These are phyloP conservation scores for Podaxis carcinomalis DNA, from an alignment of 768 basidiomycete species.

Conservation along the genomic window DNA sequence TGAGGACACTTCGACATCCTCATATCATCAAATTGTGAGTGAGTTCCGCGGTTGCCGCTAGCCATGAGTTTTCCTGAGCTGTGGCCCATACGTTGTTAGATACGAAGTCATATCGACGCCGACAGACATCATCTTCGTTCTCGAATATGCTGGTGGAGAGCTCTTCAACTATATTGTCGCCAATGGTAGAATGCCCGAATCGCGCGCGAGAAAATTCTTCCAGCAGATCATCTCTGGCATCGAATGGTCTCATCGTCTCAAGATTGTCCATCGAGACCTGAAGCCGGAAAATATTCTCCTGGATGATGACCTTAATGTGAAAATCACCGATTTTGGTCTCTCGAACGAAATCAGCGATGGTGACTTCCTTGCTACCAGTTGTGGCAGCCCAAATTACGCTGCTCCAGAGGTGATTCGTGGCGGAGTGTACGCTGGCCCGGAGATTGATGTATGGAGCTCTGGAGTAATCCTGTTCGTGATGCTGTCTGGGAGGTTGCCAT, in stretches of 20 bases:
- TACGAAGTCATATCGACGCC: slow-evolving; percentile 91
- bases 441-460: slow-evolving; percentile 98
- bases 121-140: slow-evolving; percentile 96
- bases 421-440: slow-evolving; percentile 92
- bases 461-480: slow-evolving; percentile 99
- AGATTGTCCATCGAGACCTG: slow-evolving; percentile 96
- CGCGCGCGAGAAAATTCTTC: slow-evolving; percentile 89
- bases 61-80: slow-evolving; percentile 11
- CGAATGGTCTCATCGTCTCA: slow-evolving; percentile 93
- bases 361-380: slow-evolving; percentile 94
- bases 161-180: slow-evolving; percentile 97
- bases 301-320: slow-evolving; percentile 84
- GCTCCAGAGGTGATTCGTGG: slow-evolving; percentile 98
- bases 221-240: slow-evolving; percentile 98
- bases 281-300: slow-evolving; percentile 96
- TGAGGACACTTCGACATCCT: slow-evolving; percentile 89
- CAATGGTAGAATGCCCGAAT: slow-evolving; percentile 89
- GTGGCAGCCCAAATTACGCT: slow-evolving; percentile 98
- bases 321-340: slow-evolving; percentile 98
- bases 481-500: slow-evolving; percentile 91
- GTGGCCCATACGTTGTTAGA: slow-evolving; percentile 29
- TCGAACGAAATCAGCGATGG: slow-evolving; percentile 96
- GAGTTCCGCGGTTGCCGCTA: neutral
- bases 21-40: slow-evolving; percentile 97
- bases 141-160: slow-evolving; percentile 95